A percentile compares a stretch with the other conserved stretches of the same genome.
Evolutionary conservation across 495 filamentous ascomycete genomes (phyloP).

Genomic region (Gamarada debralockiae): DNA sequence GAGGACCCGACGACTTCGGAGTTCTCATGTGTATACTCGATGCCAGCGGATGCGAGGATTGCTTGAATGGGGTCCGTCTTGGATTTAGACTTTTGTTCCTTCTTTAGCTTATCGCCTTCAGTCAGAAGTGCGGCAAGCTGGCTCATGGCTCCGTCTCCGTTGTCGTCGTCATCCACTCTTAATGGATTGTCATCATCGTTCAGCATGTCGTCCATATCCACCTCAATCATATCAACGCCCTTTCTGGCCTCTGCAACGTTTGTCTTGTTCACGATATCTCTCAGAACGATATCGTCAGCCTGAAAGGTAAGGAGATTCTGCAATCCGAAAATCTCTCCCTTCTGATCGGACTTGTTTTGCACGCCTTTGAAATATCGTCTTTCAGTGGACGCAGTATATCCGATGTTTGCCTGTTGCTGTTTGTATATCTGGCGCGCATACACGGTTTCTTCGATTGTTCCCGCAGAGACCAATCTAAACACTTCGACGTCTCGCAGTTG

Average conservation of each 20-base stretch:
- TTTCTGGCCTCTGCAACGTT: conserved; percentile 91
- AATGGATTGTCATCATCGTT: conserved; percentile 50
- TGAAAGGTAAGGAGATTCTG: conserved; percentile 83
- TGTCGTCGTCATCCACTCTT: conserved; percentile 41
- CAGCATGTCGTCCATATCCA: conserved; percentile 59
- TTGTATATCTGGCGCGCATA: conserved; percentile 99
- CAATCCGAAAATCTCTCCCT: conserved; percentile 93
- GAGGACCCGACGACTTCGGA: conserved; percentile 91
- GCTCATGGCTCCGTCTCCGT: conserved; percentile 66
- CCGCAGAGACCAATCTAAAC: conserved; percentile 86
- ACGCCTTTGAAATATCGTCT: conserved; percentile 95
- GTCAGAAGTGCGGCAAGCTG: conserved; percentile 72
- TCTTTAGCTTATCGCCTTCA: conserved; percentile 35
- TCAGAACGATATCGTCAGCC: conserved; percentile 71
- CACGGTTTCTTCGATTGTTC: conserved; percentile 96
- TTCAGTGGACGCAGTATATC: conserved; percentile 88
- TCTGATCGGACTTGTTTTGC: conserved; percentile 77
- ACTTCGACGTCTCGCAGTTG: conserved; percentile 93
- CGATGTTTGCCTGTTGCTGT: conserved; percentile 97
- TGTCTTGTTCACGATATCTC: conserved; percentile 95
- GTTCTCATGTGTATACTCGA: conserved; percentile 95
- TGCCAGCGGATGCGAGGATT: conserved; percentile 83
- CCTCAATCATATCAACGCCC: conserved; percentile 72
- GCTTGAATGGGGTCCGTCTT: conserved; percentile 79
- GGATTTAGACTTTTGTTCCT: conserved; percentile 28